Evolutionary conservation across 805 yeast species (phyloP), one percentile per base, ranked within the genome.

Genomic region (Pichia nanzhaoensis): DNA sequence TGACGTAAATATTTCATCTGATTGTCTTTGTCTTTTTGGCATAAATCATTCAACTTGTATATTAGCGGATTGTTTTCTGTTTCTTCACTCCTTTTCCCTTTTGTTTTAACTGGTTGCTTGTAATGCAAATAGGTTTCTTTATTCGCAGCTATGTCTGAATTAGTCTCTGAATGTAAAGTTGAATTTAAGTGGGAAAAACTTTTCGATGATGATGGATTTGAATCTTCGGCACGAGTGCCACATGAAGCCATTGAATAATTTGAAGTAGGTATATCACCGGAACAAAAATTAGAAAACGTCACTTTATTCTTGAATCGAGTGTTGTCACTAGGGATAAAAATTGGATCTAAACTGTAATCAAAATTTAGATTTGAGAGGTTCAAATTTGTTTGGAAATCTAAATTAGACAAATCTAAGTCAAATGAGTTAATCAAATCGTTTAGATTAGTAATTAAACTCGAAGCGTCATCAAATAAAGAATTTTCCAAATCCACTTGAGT

Each of bases 401-500:
- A 22, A 10, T 34, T 36, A 14, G 55, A 54, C 17, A 50, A 50
- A 22, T 53, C 55, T 28, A 54, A 51, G 22, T 62, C 64, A 46
- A 62, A 58, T 13, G 55, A 56, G 30, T 59, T 57, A 35, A 66
- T 63, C 41, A 66, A 46, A 16, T 60, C 66, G 45, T 65, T 65
- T 43, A 66, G 52, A 43, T 66, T 68, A 12, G 63, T 55, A 40
- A 66, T 66, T 44, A 66, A 50, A 42, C 58, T 54, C 17, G 66
- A 57, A 4, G 68, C 68, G 34, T 66, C 68, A 37, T 59, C 54
- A 44, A 66, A 54, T 4, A 66, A 48, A 34, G 54, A 61, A 34
- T 57, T 56, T 42, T 63, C 65, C 1, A 64, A 32, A 34, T 59
- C 64, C n/a, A 48, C 45, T 17, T 47, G 52, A 12, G 43, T 39